Evolutionary conservation across 2,329 filamentous ascomycete genomes (phyloP), one percentile per base, ranked within the genome.

Genomic region (Phialophora tarda): DNA sequence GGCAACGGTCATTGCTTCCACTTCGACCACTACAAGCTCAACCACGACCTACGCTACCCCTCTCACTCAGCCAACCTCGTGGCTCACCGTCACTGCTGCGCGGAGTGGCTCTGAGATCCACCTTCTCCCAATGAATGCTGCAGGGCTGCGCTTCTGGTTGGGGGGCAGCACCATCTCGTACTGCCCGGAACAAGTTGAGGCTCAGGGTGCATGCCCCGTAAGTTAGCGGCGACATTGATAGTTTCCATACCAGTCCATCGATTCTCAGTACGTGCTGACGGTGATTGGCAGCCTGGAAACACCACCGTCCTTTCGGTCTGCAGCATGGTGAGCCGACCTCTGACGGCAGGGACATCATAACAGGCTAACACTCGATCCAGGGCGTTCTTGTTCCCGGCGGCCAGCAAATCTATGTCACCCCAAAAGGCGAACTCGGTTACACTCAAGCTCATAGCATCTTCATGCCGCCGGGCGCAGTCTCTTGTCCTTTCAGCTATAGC

Each of bases 341-440:
- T 51, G 21, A 26, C 7, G 48, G 5, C 11, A 51, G 48, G 8
- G 2, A 44, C 30, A 28, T 12, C 34, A 58, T 41, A 5, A 32
- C 28, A 26, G 11, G 55, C 38, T 58, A 47, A 58, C 21, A 21
- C n/a, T 38, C n/a, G 21, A 12, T 24, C 14, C 7, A 85, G 73
- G 76, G 79, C 38, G 82, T 86, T 34, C 74, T 81, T 32, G 88
- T 89, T 4, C 87, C 88, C 4, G 88, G 88, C 30, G 88, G 88
- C 28, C 88, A 91, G 72, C 77, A 81, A 64, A 81, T 89, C 71
- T 90, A 86, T 75, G 80, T 90, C 64, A 79, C 77, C 2, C 78
- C 82, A 3, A 75, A 80, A 28, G 88, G 88, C 5, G 78, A 81
- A 10, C 75, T 90, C 64, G 79, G 80, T 62, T 90, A 85, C 77